Base-by-base conservation (phyloP, 139 green algal species). In the Coelastrella sp. region DNA sequence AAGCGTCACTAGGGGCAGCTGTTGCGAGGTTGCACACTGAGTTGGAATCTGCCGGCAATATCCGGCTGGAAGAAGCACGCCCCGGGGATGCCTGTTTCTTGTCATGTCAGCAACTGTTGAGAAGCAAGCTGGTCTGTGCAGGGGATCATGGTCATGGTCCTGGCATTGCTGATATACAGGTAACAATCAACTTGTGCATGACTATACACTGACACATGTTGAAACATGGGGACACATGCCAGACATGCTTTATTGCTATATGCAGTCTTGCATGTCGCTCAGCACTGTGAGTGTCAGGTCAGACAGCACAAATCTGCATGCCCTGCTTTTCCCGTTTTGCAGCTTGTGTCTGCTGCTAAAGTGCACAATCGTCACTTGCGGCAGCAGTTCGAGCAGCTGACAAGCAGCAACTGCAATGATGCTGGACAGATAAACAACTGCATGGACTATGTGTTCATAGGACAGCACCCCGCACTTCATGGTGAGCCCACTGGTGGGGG, bases 311-410 rank as follows among this genome's bases (percentile, higher is more conserved):
- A 30, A 43, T 48, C 23, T 23, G 9, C 21, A 67, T 19, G 13
- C 19, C 59, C 11, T 9, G 27, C 5, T 9, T 66, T 41, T 8
- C n/a, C 59, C 35, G n/a, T 75, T 50, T n/a, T 67, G 72, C 51
- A 85, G 64, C 84, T 93, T 30, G 71, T 88, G 38, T 67, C 83
- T 27, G 88, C 91, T 23, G 90, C 86, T 3, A 84, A 91, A 53
- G 81, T 97, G 21, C 94, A 97, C 85, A 96, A 96, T 88, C 79
- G 93, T 25, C 91, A 87, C 81, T 84, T 96, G 35, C 86, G 93
- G 48, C 71, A 83, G 60, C 87, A 87, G 27, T 96, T 94, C 81
- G 90, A 94, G 32, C 40, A 60, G 62, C 19, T 69, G 2, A 30
- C 30, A 23, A 25, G 40, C 71, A 30, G 60, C 25, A 30, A 48